Conservation (phyloP, 371 early-diverging fungal genomes). For the Mucor plumbeus region DNA sequence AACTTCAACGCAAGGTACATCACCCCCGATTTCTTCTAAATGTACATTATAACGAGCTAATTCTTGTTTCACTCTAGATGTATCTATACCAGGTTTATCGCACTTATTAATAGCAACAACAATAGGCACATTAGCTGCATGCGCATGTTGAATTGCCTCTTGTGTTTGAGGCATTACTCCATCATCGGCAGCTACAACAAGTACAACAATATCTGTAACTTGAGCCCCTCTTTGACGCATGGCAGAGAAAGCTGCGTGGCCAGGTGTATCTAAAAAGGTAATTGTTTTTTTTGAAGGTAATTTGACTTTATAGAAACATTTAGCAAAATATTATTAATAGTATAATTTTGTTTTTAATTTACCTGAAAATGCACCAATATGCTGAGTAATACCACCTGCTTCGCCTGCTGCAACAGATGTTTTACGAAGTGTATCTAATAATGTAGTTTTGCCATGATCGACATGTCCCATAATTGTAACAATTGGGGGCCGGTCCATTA, state of each 20-base stretch:
- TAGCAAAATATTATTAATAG: background rate
- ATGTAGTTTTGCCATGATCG: slow-evolving; percentile 97
- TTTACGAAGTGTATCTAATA: slow-evolving; percentile 92
- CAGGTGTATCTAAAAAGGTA: slow-evolving; percentile 97
- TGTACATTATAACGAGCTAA: slow-evolving; percentile 81
- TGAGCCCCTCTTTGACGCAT: slow-evolving; percentile 94
- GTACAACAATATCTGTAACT: slow-evolving; percentile 92
- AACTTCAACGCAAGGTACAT: slow-evolving; percentile 88
- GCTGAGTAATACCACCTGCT: slow-evolving; percentile 97
- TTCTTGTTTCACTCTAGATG: slow-evolving; percentile 75
- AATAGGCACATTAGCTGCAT: slow-evolving; percentile 88
- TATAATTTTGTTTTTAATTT: background rate
- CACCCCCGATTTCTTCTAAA: slow-evolving; percentile 94
- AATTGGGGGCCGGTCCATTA: slow-evolving; percentile 85
- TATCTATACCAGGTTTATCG: slow-evolving; percentile 87
- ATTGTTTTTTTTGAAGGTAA: slow-evolving; percentile 75
- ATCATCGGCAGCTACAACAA: slow-evolving; percentile 97
- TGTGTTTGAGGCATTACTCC: slow-evolving; percentile 97
- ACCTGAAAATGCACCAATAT: slow-evolving; percentile 97
- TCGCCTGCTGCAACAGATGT: slow-evolving; percentile 93
- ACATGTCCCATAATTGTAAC: slow-evolving; percentile 99
- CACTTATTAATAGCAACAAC: slow-evolving; percentile 97
- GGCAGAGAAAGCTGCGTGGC: slow-evolving; percentile 94
- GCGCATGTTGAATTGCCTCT: slow-evolving; percentile 93
- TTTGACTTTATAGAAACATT: slow-evolving; percentile 40